Evolutionary conservation across 345 rosid genomes (phyloP).

Genomic region (Euphorbia lathyris): DNA sequence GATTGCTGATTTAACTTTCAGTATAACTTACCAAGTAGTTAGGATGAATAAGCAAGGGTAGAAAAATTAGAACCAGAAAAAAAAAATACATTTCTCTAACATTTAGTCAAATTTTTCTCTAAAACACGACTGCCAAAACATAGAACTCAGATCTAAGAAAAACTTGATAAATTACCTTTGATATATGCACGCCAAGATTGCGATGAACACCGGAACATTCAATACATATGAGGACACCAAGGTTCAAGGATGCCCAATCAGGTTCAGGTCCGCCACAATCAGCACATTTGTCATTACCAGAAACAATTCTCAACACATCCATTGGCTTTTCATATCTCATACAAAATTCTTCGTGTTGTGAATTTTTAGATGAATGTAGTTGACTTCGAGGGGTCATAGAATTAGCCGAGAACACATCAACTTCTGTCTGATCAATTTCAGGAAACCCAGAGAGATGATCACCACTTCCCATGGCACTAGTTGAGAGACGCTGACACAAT

Average conservation of each 20-base stretch:
- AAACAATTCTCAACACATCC: conserved; percentile 53
- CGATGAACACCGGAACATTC: conserved; percentile 83
- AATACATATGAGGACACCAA: conserved; percentile 72
- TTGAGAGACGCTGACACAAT: conserved; percentile 46
- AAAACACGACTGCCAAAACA: neutral
- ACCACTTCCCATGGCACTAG: conserved; percentile 33
- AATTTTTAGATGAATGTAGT: conserved; percentile 39
- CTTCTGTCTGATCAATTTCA: conserved; percentile 39
- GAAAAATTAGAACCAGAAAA: neutral
- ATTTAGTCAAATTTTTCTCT: neutral
- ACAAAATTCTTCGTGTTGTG: conserved; percentile 37
- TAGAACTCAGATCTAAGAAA: neutral
- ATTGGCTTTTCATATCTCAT: conserved; percentile 55
- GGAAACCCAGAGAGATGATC: conserved; percentile 40
- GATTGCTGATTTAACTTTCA: neutral
- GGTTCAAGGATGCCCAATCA: conserved; percentile 83
- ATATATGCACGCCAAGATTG: conserved; percentile 78
- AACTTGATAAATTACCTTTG: conserved; percentile 47
- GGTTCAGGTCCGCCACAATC: conserved; percentile 81
- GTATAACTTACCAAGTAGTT: neutral
- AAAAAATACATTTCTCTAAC: neutral
- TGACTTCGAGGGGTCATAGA: conserved; percentile 37
- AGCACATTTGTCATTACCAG: conserved; percentile 71
- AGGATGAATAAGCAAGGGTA: neutral
- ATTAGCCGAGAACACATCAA: conserved; percentile 36